Evolutionary conservation across 1,284 basidiomycete genomes (phyloP).

Genomic region (Phenoliferia sp.): DNA sequence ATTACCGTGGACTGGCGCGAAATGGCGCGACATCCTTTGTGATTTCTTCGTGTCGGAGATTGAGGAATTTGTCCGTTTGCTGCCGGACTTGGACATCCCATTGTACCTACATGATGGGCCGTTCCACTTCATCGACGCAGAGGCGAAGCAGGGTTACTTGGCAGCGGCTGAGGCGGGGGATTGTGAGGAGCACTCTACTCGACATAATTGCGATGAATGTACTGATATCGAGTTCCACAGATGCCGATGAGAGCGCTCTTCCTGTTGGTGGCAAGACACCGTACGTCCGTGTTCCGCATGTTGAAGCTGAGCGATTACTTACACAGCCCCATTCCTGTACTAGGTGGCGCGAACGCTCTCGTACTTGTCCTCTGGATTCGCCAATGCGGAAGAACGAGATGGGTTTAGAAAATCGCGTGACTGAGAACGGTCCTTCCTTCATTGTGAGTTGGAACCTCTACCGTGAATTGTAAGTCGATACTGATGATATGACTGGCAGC

Average conservation of each 20-base stretch:
- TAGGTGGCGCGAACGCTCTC: not conserved
- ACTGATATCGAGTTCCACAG: not conserved
- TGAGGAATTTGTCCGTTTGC: not conserved
- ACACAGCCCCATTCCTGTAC: no score
- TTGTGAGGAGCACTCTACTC: not conserved
- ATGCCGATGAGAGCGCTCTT: not conserved
- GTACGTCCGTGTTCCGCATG: not conserved
- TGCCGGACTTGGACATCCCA: slow-evolving; percentile 1
- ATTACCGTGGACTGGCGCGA: not conserved
- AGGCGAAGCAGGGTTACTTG: not conserved
- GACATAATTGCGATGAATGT: not conserved
- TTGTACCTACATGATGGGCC: not conserved
- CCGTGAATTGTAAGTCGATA: not conserved
- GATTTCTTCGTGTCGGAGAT: not conserved
- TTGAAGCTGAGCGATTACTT: not conserved
- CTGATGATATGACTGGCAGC: not conserved
- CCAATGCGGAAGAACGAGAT: not conserved
- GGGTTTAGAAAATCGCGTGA: not conserved
- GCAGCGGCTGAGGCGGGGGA: not conserved
- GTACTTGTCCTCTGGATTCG: not conserved
- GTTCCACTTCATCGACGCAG: not conserved
- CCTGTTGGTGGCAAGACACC: not conserved
- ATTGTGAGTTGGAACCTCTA: not conserved
- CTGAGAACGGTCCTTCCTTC: not conserved
- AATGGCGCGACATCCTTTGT: not conserved